Percentiles rank a stretch among this genome's conserved stretches.
These are phyloP conservation scores for Coniella vitis DNA, from an alignment of 2,329 filamentous ascomycete genomes.

Conservation along the genomic window DNA sequence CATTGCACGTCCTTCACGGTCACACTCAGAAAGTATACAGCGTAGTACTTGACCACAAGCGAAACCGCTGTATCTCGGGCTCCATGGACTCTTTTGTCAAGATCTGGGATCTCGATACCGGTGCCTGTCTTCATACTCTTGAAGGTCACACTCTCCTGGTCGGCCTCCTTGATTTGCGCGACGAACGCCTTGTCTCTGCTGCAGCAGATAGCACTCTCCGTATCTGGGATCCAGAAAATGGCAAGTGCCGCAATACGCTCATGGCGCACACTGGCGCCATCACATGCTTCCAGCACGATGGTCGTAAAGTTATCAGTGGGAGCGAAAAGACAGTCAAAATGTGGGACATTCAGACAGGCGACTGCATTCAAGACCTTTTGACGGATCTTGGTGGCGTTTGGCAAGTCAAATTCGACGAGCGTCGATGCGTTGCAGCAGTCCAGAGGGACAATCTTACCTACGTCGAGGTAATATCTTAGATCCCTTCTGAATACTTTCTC, in stretches of 20 bases:
- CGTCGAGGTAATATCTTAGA: slow-evolving; percentile 67
- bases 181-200: slow-evolving; percentile 86
- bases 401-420: slow-evolving; percentile 97
- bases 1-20: slow-evolving; percentile 74
- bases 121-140: slow-evolving; percentile 76
- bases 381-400: slow-evolving; percentile 95
- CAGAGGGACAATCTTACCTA: slow-evolving; percentile 90
- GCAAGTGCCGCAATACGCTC: slow-evolving; percentile 81
- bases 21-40: slow-evolving; percentile 95
- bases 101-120: slow-evolving; percentile 90
- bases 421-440: slow-evolving; percentile 91
- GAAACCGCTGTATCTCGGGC: slow-evolving; percentile 93
- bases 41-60: slow-evolving; percentile 84
- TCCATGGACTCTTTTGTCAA: slow-evolving; percentile 98
- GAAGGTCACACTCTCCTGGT: slow-evolving; percentile 92
- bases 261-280: slow-evolving; percentile 95
- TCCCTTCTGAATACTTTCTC: slow-evolving; percentile 6
- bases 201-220: slow-evolving; percentile 91
- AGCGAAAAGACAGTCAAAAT: slow-evolving; percentile 96
- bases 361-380: slow-evolving; percentile 86
- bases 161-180: slow-evolving; percentile 80
- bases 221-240: slow-evolving; percentile 94
- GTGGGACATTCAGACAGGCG: slow-evolving; percentile 92
- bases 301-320: slow-evolving; percentile 91
- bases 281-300: slow-evolving; percentile 97